Conservation (phyloP, 257 asterid genomes). For the Fraxinus pennsylvanica region DNA sequence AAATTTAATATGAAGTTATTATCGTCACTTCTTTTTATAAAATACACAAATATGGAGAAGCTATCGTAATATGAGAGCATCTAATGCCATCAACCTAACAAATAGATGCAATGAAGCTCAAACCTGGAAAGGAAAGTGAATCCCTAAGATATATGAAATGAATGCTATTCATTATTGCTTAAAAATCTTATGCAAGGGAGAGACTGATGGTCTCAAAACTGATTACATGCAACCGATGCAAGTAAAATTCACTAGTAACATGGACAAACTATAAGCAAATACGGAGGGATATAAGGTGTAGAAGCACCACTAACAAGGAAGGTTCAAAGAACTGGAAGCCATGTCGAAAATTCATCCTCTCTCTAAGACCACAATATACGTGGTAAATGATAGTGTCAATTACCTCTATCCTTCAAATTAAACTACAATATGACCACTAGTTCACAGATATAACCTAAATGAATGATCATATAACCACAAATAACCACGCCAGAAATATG, state of each 20-base stretch:
- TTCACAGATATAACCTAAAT: not conserved
- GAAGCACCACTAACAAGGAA: not conserved
- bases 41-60: not conserved
- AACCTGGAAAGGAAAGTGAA: slow-evolving; percentile 1
- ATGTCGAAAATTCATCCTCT: not conserved
- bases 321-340: not conserved
- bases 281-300: not conserved
- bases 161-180: not conserved
- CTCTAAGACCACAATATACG: not conserved
- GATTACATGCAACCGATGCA: not conserved
- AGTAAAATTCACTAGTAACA: not conserved
- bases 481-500: not conserved
- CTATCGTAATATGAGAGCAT: not conserved
- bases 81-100: not conserved
- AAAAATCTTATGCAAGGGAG: not conserved
- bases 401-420: slow-evolving; percentile 7
- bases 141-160: not conserved
- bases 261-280: not conserved
- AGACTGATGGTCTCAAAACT: slow-evolving; percentile 16
- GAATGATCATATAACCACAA: not conserved
- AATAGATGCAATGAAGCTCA: slow-evolving; percentile 4
- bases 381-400: not conserved
- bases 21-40: not conserved
- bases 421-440: not conserved
- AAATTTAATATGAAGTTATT: not conserved